These are phyloP conservation scores for Flueggea neowawraea DNA, from an alignment of 441 rosid species.

Conservation along the genomic window DNA sequence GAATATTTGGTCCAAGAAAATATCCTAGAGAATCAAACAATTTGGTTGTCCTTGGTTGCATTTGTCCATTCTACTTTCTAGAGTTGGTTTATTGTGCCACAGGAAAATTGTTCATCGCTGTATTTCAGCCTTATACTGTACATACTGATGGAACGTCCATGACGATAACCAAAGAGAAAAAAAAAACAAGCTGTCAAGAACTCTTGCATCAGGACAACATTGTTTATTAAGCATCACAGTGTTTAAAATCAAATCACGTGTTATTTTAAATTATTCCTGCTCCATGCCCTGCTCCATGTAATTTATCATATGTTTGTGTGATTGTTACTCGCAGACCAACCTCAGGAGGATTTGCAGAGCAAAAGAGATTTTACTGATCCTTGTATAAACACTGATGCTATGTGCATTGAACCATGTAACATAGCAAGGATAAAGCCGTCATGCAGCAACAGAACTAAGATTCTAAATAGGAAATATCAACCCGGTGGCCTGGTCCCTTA, in stretches of 20 bases:
- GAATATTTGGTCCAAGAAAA: slow-evolving; percentile 9
- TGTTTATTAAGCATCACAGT: not conserved
- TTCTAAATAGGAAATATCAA: slow-evolving; percentile 1
- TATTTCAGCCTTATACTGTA: not conserved
- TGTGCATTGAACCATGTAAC: not conserved
- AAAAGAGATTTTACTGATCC: too few relatives aligned
- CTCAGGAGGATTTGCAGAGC: too few relatives aligned
- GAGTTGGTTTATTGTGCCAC: slow-evolving; percentile 16
- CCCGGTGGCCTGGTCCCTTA: not conserved
- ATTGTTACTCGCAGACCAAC: too few relatives aligned
- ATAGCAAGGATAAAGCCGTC: not conserved
- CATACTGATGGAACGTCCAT: slow-evolving; percentile 13
- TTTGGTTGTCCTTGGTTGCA: slow-evolving; percentile 1
- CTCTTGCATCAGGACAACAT: slow-evolving; percentile 5
- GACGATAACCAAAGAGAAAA: slow-evolving; percentile 6
- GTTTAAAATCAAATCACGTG: too few relatives aligned
- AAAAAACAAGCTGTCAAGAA: slow-evolving; percentile 25
- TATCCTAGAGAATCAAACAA: slow-evolving; percentile 19
- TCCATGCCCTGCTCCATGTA: too few relatives aligned
- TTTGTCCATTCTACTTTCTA: slow-evolving; percentile 3
- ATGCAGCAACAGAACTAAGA: slow-evolving; percentile 3
- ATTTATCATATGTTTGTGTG: too few relatives aligned
- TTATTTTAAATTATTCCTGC: too few relatives aligned
- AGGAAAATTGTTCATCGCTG: not conserved
- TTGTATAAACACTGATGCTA: not conserved